A percentile compares a stretch with the other conserved stretches of the same genome.
phyloP scores from a whole-genome alignment of 164 flowering plant genomes.

The Paratinospora sagittata region DNA sequence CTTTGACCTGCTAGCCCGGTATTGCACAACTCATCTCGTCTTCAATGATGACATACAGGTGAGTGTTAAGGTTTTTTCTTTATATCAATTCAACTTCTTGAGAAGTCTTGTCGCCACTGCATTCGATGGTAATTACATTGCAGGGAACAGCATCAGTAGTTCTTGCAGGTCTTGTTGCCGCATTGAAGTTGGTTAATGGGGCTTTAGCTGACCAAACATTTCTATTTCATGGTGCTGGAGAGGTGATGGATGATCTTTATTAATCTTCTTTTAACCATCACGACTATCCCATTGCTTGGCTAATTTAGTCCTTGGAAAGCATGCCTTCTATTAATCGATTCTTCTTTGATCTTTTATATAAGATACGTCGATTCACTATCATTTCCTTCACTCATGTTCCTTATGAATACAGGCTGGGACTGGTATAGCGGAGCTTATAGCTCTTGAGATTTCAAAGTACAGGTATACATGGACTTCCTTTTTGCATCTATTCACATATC shows the following conservation, averaged over 20 bases:
- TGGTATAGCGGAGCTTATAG: constrained; percentile 91
- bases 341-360: too few relatives aligned
- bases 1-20: constrained; percentile 65
- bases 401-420: constrained; percentile 73
- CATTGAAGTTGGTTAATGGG: constrained; percentile 58
- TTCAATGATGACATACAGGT: constrained; percentile 98
- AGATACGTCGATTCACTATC: too few relatives aligned
- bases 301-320: too few relatives aligned
- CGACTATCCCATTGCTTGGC: too few relatives aligned
- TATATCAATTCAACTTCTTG: neutral
- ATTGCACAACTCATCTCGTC: constrained; percentile 64
- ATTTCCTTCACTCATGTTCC: neutral
- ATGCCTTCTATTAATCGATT: too few relatives aligned
- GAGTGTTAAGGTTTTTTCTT: neutral
- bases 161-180: constrained; percentile 78
- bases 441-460: constrained; percentile 77
- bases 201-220: constrained; percentile 71
- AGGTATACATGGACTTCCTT: constrained; percentile 30
- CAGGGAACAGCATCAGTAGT: constrained; percentile 96
- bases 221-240: constrained; percentile 95
- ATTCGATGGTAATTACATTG: constrained; percentile 9
- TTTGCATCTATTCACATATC: neutral
- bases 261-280: neutral
- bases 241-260: constrained; percentile 38
- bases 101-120: constrained; percentile 1